These are phyloP conservation scores for Artemisia argyi DNA, from an alignment of 129 eudicot species.

Conservation along the genomic window DNA sequence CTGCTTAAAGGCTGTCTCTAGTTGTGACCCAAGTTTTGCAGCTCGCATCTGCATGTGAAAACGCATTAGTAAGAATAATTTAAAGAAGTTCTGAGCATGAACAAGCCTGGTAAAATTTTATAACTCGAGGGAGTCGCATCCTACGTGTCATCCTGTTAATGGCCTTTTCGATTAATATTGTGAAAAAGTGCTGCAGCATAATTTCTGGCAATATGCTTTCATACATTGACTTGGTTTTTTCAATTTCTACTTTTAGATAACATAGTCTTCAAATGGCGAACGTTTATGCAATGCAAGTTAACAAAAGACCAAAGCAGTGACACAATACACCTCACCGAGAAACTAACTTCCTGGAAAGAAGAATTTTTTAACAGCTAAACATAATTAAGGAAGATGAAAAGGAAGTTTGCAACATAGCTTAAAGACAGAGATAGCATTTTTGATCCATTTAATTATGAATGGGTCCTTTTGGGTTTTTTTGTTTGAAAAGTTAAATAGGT, in stretches of 20 bases:
- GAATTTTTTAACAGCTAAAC: neutral
- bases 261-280: neutral
- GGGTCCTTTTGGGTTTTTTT: neutral
- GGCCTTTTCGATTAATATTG: no score
- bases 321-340: neutral
- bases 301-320: neutral
- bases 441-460: neutral
- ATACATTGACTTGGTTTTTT: neutral
- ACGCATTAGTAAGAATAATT: slow-evolving; percentile 6
- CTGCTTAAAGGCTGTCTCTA: slow-evolving; percentile 82
- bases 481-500: neutral
- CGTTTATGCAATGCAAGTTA: neutral
- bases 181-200: no score
- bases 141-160: no score
- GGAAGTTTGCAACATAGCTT: neutral
- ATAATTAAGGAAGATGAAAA: neutral
- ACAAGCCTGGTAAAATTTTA: neutral
- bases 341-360: neutral
- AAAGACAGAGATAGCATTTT: neutral
- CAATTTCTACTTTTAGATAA: neutral
- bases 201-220: no score
- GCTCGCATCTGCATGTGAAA: slow-evolving; percentile 58
- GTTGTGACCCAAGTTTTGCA: slow-evolving; percentile 71
- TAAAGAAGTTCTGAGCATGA: neutral
- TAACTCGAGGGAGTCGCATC: no score